Evolutionary conservation across 1,139 yeast genomes (phyloP).

Genomic region (Citeromyces hawaiiensis): DNA sequence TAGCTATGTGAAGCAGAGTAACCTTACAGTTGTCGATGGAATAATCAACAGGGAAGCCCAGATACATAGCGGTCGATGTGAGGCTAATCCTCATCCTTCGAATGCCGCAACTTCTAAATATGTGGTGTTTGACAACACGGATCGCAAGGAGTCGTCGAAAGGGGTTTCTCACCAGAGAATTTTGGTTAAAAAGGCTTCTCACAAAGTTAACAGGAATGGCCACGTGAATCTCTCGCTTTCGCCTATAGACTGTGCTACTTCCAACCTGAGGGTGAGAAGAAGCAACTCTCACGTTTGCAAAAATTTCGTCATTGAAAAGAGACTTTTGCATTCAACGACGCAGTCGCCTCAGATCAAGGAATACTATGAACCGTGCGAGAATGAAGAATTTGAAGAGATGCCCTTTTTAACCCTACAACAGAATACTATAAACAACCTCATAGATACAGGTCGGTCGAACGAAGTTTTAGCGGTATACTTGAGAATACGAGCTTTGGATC

Average conservation of each 20-base stretch:
- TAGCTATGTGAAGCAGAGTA: slow-evolving; percentile 14
- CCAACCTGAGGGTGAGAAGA: slow-evolving; percentile 13
- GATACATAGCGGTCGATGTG: too few relatives aligned
- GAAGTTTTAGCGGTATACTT: slow-evolving; percentile 17
- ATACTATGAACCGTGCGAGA: not conserved
- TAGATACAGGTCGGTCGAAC: slow-evolving; percentile 12
- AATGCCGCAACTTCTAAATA: slow-evolving; percentile 8
- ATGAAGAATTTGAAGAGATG: slow-evolving; percentile 4
- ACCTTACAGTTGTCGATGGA: slow-evolving; percentile 12
- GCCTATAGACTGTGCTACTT: slow-evolving; percentile 1
- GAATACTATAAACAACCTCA: slow-evolving; percentile 9
- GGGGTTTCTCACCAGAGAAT: slow-evolving; percentile 6
- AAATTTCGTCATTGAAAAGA: slow-evolving; percentile 9
- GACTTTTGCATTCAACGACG: not conserved
- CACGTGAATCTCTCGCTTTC: slow-evolving; percentile 12
- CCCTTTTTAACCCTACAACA: slow-evolving; percentile 8
- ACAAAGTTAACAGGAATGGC: slow-evolving; percentile 13
- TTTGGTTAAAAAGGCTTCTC: slow-evolving; percentile 10
- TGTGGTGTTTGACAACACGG: slow-evolving; percentile 12
- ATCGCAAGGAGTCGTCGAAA: slow-evolving; percentile 7
- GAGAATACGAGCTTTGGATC: slow-evolving; percentile 14
- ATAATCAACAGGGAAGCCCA: slow-evolving; percentile 6
- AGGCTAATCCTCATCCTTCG: slow-evolving; percentile 8
- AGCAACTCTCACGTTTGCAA: slow-evolving; percentile 13
- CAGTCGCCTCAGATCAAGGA: not conserved